Conservation (phyloP, 257 asterid genomes). For the Jasminum sambac region DNA sequence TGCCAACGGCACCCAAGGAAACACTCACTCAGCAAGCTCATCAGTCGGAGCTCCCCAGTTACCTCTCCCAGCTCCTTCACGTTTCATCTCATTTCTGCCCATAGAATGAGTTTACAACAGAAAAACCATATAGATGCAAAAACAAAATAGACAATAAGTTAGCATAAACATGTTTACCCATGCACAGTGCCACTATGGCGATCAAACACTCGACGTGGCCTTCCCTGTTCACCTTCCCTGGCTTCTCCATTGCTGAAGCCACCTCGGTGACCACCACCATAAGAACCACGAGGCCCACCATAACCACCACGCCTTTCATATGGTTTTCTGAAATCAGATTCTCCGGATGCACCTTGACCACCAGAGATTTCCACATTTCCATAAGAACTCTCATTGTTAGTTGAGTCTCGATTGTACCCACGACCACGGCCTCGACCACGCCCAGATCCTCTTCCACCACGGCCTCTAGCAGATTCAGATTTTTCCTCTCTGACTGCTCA, state of each 20-base stretch:
- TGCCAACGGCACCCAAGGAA: constrained; percentile 22
- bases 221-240: constrained; percentile 55
- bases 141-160: not conserved
- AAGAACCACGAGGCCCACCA: constrained; percentile 63
- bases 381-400: constrained; percentile 38
- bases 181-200: constrained; percentile 79
- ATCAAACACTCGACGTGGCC: constrained; percentile 63
- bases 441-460: constrained; percentile 63
- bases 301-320: constrained; percentile 69
- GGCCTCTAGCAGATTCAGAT: constrained; percentile 55
- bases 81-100: constrained; percentile 59
- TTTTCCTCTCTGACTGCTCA: constrained; percentile 65
- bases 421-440: constrained; percentile 67
- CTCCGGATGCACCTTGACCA: constrained; percentile 49
- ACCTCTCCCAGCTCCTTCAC: constrained; percentile 81
- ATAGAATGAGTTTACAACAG: not conserved
- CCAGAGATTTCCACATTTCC: constrained; percentile 54
- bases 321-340: constrained; percentile 46
- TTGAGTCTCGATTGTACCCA: constrained; percentile 57
- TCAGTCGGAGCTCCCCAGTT: constrained; percentile 82
- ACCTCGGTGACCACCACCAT: constrained; percentile 67
- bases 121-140: not conserved
- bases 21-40: constrained; percentile 67
- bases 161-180: constrained; percentile 47
- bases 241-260: constrained; percentile 71